Percentiles rank a stretch among this genome's conserved stretches.
Conservation (phyloP, 2,329 filamentous ascomycete species). For the Colletotrichum viniferum region DNA sequence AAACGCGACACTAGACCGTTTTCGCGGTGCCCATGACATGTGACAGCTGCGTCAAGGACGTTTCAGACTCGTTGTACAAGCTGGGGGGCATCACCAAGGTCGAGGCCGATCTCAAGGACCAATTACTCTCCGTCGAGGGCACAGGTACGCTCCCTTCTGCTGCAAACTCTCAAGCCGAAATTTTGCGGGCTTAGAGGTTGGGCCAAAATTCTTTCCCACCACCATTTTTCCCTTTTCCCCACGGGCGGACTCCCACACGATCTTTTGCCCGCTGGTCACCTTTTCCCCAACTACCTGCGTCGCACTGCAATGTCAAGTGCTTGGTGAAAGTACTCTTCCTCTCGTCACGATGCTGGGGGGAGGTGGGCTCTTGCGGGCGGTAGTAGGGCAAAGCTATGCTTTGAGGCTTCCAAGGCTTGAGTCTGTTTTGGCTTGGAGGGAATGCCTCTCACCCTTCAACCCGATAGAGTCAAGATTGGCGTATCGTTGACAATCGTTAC, state of each 20-base stretch:
- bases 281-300: neutral
- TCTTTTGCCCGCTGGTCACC: neutral
- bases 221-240: neutral
- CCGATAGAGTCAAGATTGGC: conserved; percentile 1
- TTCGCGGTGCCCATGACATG: conserved; percentile 96
- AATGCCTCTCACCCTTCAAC: neutral
- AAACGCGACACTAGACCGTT: conserved; percentile 69
- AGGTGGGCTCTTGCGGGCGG: neutral
- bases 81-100: conserved; percentile 83
- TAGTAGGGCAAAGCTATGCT: neutral
- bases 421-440: neutral
- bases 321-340: neutral
- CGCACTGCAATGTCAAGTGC: neutral
- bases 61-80: conserved; percentile 79
- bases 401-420: neutral
- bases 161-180: conserved; percentile 7
- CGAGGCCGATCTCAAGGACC: conserved; percentile 79
- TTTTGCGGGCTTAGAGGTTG: neutral
- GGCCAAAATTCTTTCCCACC: neutral
- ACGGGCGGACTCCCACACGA: neutral
- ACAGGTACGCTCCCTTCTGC: conserved; percentile 59
- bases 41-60: conserved; percentile 84
- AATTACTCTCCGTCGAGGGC: conserved; percentile 84
- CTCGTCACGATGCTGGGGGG: neutral
- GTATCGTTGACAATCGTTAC: neutral